Base-by-base conservation (phyloP, 164 flowering plant genomes). In the Vitis cinerea region DNA sequence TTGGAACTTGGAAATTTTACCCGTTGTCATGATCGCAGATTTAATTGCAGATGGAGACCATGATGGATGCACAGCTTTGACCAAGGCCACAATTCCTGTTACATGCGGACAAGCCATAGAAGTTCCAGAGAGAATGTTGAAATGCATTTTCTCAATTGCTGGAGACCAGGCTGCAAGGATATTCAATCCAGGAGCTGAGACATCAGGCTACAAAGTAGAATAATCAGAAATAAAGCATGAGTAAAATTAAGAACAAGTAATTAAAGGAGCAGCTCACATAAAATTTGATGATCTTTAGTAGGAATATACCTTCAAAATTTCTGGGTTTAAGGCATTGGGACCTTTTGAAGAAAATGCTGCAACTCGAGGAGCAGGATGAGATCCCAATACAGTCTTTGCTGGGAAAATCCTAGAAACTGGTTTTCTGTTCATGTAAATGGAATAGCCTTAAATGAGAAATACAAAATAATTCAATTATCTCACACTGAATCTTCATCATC, bases 91-190 rank as follows among this genome's bases (percentile, higher is more conserved):
- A 58, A 92, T 81, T 64, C 94, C 97, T 3, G 93, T 84, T 23
- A 90, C 81, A 65, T 92, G 97, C 5, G 97, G 97, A 70, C 95
- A 90, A 60, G 97, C 84, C 95, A 90, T 89, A 53, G 97, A 92
- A 66, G 95, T 92, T 68, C 97, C 97, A 11, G 97, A 90, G 56
- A 90, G 82, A 60, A 92, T 83, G 83, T 88, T 90, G 75, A 72
- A 92, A 15, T 86, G 68, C 83, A 78, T 68, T 17, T 86, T 84
- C n/a, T 72, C 75, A 50, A 31, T 75, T 55, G 87, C 88, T 37
- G 95, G 93, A 55, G 97, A 86, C 93, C 93, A 92, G 11, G 97
- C 87, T 8, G 97, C 97, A 16, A 92, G 86, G 63, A 92, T 90
- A 73, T 92, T 90, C 75, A 92, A 66, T 63, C 97, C 97, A 17